phyloP scores from a whole-genome alignment of 225 moss, liverwort and hornwort species.

The Thuidium tamariscinum region DNA sequence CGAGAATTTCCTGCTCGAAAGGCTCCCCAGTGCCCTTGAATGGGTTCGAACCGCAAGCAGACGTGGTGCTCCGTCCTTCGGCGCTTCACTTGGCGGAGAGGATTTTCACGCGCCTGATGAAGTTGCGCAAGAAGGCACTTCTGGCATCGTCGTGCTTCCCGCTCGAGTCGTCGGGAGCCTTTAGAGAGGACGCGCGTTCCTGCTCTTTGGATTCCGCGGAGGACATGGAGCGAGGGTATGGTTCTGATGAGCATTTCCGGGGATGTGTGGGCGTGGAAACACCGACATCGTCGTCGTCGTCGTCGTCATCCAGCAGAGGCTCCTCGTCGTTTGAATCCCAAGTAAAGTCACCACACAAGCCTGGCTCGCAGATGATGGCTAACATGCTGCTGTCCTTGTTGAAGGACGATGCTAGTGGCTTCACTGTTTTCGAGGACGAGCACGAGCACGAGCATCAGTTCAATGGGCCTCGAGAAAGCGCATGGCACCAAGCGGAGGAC shows the following conservation, averaged over 20 bases:
- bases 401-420: not conserved
- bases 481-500: constrained; percentile 48
- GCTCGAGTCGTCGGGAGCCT: not conserved
- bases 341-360: not conserved
- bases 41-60: constrained; percentile 27
- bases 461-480: constrained; percentile 27
- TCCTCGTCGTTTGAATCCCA: constrained; percentile 19
- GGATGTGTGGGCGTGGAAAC: constrained; percentile 13
- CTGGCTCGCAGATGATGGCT: constrained; percentile 37
- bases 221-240: constrained; percentile 15
- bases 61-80: constrained; percentile 7
- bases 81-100: constrained; percentile 14
- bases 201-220: not conserved
- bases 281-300: not conserved
- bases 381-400: constrained; percentile 28
- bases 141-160: constrained; percentile 2
- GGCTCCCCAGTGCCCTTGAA: not conserved
- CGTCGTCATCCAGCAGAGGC: constrained; percentile 12
- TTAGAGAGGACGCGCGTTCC: not conserved
- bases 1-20: not conserved
- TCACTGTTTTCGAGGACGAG: constrained; percentile 4
- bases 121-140: constrained; percentile 19
- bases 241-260: constrained; percentile 15
- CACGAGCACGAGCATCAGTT: constrained; percentile 5
- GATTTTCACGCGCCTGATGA: constrained; percentile 22